Percentiles rank a stretch among this genome's conserved stretches.
phyloP scores from a whole-genome alignment of 1,284 basidiomycete genomes.

The Ganoderma sinense region DNA sequence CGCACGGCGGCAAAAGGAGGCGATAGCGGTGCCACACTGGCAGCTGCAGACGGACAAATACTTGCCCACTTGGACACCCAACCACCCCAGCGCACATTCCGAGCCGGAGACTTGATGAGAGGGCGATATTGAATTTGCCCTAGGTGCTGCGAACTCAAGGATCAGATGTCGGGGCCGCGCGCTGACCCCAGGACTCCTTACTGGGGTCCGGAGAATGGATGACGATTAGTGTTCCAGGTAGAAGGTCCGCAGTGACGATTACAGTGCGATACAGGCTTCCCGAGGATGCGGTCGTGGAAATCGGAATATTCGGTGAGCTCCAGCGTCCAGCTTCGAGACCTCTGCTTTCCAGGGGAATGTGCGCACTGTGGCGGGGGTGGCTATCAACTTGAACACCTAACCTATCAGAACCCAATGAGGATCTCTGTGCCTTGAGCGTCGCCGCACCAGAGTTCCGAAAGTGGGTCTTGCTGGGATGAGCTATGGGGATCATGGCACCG shows the following conservation, averaged over 20 bases:
- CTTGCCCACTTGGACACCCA: not conserved
- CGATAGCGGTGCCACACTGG: not conserved
- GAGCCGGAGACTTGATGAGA: conserved; percentile 11
- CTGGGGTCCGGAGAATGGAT: conserved; percentile 1
- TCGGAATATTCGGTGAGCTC: not conserved
- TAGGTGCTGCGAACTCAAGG: not conserved
- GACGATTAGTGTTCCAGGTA: conserved; percentile 1
- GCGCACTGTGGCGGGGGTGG: not conserved
- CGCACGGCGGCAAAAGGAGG: not conserved
- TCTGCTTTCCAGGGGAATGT: not conserved
- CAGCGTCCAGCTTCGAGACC: not conserved
- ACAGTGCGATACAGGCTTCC: not conserved
- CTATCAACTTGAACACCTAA: not conserved
- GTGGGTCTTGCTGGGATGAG: not conserved
- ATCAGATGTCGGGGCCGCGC: conserved; percentile 1
- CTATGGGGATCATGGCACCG: not conserved
- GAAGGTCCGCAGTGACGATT: not conserved
- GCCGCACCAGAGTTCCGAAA: not conserved
- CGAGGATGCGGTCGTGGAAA: not conserved
- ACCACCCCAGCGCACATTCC: not conserved
- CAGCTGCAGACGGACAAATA: not conserved
- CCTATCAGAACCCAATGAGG: not conserved
- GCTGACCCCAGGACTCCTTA: not conserved
- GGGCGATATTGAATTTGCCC: conserved; percentile 14
- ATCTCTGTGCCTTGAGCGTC: not conserved